These are phyloP conservation scores for Boechera stricta DNA, from an alignment of 345 rosid species.

Conservation along the genomic window DNA sequence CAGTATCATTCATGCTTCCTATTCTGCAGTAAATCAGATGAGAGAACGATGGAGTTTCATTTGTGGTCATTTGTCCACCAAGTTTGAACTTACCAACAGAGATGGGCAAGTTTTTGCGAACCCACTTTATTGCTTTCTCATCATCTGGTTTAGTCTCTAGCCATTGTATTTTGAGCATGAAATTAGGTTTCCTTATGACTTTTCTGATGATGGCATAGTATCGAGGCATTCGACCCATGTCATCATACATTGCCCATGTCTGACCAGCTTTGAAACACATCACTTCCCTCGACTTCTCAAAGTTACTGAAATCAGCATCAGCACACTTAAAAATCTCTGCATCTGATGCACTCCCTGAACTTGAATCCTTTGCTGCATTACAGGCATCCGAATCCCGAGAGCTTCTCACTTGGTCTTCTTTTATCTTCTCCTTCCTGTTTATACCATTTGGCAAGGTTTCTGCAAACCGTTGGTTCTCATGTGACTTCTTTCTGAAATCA, in stretches of 20 bases:
- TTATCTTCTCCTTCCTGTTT: constrained; percentile 37
- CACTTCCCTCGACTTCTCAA: constrained; percentile 56
- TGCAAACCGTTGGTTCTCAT: not conserved
- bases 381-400: constrained; percentile 22
- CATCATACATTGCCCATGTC: constrained; percentile 79
- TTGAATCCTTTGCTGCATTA: constrained; percentile 40
- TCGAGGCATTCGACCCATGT: constrained; percentile 74
- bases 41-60: constrained; percentile 62
- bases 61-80: constrained; percentile 46
- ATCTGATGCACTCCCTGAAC: constrained; percentile 36
- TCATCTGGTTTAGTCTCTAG: constrained; percentile 73
- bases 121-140: constrained; percentile 58
- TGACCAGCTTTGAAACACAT: constrained; percentile 63
- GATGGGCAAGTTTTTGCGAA: constrained; percentile 53
- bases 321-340: constrained; percentile 46
- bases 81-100: constrained; percentile 70
- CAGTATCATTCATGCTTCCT: constrained; percentile 38
- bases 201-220: constrained; percentile 74
- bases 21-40: constrained; percentile 56
- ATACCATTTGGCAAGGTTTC: constrained; percentile 33
- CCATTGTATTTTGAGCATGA: constrained; percentile 69
- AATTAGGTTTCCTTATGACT: constrained; percentile 48
- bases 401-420: constrained; percentile 39
- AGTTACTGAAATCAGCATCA: constrained; percentile 78
- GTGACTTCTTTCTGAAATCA: constrained; percentile 8